Conservation (phyloP, 2,329 filamentous ascomycete species). For the Microdochium nivale region DNA sequence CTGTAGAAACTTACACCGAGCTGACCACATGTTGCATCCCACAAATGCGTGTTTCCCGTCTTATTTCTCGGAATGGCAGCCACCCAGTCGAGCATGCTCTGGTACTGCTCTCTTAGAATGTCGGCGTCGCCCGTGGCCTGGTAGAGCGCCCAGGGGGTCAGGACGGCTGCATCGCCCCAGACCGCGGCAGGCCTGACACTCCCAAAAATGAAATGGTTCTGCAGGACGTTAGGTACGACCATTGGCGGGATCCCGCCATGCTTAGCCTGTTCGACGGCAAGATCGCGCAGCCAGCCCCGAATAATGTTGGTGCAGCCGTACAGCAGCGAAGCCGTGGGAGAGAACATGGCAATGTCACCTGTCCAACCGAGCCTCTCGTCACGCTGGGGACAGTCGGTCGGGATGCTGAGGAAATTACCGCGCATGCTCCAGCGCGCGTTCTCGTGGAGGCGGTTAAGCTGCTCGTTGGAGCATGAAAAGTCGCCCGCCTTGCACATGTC, state of each 20-base stretch:
- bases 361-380: slow-evolving; percentile 43
- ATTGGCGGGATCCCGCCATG: neutral
- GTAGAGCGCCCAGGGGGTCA: slow-evolving; percentile 31
- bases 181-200: slow-evolving; percentile 17
- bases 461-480: slow-evolving; percentile 41
- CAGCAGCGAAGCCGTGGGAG: slow-evolving; percentile 31
- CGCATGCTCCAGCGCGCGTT: slow-evolving; percentile 50
- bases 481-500: slow-evolving; percentile 41
- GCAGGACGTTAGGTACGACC: slow-evolving; percentile 20
- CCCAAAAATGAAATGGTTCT: slow-evolving; percentile 14
- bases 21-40: slow-evolving; percentile 27
- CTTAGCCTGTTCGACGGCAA: slow-evolving; percentile 15
- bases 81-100: slow-evolving; percentile 1
- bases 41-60: slow-evolving; percentile 27
- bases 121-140: slow-evolving; percentile 25
- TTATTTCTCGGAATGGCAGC: slow-evolving; percentile 27
- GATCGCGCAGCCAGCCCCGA: slow-evolving; percentile 24
- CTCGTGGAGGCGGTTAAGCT: slow-evolving; percentile 43
- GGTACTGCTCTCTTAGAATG: slow-evolving; percentile 27
- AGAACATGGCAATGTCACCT: slow-evolving; percentile 36
- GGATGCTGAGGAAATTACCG: slow-evolving; percentile 48
- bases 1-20: slow-evolving; percentile 19
- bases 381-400: slow-evolving; percentile 40
- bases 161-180: slow-evolving; percentile 34
- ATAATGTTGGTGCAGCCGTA: slow-evolving; percentile 30